These are phyloP conservation scores for Quercus phellos DNA, from an alignment of 331 rosid species.

Conservation along the genomic window DNA sequence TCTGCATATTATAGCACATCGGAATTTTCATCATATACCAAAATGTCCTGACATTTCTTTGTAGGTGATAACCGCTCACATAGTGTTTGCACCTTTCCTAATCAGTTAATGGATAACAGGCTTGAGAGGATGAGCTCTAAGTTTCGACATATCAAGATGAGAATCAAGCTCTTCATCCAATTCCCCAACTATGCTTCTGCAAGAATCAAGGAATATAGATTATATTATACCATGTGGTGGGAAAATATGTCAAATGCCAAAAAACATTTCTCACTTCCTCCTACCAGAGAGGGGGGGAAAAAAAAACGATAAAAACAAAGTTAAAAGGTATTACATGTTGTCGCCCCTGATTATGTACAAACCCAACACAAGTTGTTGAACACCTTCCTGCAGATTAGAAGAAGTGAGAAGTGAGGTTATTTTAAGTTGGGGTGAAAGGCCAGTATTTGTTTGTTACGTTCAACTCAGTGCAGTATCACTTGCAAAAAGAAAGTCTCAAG, in stretches of 20 bases:
- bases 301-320: background rate
- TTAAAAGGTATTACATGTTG: slow-evolving; percentile 58
- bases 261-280: background rate
- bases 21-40: background rate
- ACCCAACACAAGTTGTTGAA: slow-evolving; percentile 91
- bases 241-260: background rate
- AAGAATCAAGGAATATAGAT: slow-evolving; percentile 18
- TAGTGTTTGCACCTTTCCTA: background rate
- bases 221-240: background rate
- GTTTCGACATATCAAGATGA: slow-evolving; percentile 65
- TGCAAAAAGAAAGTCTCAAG: no score
- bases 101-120: slow-evolving; percentile 70
- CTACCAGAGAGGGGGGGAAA: no score
- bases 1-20: background rate
- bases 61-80: background rate
- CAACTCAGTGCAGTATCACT: background rate
- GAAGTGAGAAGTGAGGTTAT: background rate
- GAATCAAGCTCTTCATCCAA: slow-evolving; percentile 90
- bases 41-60: background rate
- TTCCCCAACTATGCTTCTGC: slow-evolving; percentile 98
- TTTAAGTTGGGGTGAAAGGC: no score
- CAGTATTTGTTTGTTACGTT: no score
- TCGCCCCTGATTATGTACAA: slow-evolving; percentile 93
- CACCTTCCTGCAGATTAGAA: slow-evolving; percentile 81
- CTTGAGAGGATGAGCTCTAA: slow-evolving; percentile 78